Evolutionary conservation across 345 rosid species (phyloP).

Genomic region (Kandelia obovata): DNA sequence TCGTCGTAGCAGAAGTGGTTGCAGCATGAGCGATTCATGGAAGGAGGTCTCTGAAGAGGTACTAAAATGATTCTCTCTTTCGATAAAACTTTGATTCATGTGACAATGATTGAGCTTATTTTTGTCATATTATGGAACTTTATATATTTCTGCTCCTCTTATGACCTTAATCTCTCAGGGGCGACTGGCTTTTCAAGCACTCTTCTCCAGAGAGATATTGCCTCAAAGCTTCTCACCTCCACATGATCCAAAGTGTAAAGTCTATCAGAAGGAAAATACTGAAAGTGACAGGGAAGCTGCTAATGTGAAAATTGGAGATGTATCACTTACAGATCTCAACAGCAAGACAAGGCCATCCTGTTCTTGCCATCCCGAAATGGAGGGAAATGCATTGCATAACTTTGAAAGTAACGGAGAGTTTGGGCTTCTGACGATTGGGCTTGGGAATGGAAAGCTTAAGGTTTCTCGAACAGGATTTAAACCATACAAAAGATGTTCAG

Average conservation of each 20-base stretch:
- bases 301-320: conserved; percentile 31
- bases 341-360: conserved; percentile 21
- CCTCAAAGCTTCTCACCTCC: conserved; percentile 93
- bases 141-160: background rate
- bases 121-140: conserved; percentile 1
- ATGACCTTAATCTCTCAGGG: conserved; percentile 47
- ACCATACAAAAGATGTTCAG: conserved; percentile 86
- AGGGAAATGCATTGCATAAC: conserved; percentile 22
- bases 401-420: conserved; percentile 30
- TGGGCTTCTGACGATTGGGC: conserved; percentile 51
- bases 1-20: conserved; percentile 59
- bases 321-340: conserved; percentile 50
- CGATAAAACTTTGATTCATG: background rate
- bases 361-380: conserved; percentile 36
- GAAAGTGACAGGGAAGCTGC: conserved; percentile 34
- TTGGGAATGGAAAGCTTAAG: conserved; percentile 52
- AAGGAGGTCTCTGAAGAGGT: conserved; percentile 90
- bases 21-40: conserved; percentile 63
- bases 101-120: background rate
- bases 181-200: conserved; percentile 86
- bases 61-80: conserved; percentile 5
- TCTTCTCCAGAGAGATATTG: conserved; percentile 71
- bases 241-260: conserved; percentile 26
- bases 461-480: conserved; percentile 73
- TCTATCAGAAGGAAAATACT: conserved; percentile 17